A percentile compares a stretch with the other conserved stretches of the same genome.
These are phyloP conservation scores for Pythium chondricola DNA, from an alignment of 352 stramenopile genomes.

Conservation along the genomic window DNA sequence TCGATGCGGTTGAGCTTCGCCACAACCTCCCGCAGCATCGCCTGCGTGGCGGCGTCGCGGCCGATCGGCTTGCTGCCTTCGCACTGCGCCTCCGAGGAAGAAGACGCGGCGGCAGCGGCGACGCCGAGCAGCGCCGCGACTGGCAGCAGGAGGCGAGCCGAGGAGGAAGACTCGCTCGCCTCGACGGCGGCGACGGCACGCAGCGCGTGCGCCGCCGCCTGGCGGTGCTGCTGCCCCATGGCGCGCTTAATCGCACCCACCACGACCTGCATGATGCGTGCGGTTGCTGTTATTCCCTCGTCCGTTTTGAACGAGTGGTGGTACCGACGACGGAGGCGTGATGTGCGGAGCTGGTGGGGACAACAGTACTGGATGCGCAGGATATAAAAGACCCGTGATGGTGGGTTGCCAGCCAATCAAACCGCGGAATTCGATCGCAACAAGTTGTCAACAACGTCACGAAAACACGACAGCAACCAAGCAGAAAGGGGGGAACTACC, in stretches of 20 bases:
- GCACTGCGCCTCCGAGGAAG: conserved; percentile 6
- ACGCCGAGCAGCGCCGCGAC: conserved; percentile 36
- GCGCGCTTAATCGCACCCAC: conserved; percentile 8
- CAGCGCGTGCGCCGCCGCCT: conserved; percentile 4
- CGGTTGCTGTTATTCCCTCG: conserved; percentile 5
- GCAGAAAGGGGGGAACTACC: too few relatives aligned
- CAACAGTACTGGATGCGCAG: not conserved
- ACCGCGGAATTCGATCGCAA: too few relatives aligned
- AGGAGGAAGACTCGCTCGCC: too few relatives aligned
- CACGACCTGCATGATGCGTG: conserved; percentile 10
- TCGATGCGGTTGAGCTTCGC: conserved; percentile 86
- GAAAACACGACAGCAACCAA: too few relatives aligned
- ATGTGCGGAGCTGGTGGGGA: not conserved
- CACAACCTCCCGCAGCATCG: conserved; percentile 79
- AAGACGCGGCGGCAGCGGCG: conserved; percentile 26
- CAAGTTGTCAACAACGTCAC: too few relatives aligned
- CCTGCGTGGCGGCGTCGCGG: conserved; percentile 44
- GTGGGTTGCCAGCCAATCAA: too few relatives aligned
- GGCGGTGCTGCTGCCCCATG: conserved; percentile 4
- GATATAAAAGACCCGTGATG: too few relatives aligned
- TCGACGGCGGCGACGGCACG: conserved; percentile 26
- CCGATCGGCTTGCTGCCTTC: conserved; percentile 25
- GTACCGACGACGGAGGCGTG: not conserved
- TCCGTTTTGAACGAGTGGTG: conserved; percentile 27
- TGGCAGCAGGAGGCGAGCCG: conserved; percentile 11